Evolutionary conservation across 2,329 filamentous ascomycete genomes (phyloP).

Genomic region (Ophiocordyceps unilateralis): DNA sequence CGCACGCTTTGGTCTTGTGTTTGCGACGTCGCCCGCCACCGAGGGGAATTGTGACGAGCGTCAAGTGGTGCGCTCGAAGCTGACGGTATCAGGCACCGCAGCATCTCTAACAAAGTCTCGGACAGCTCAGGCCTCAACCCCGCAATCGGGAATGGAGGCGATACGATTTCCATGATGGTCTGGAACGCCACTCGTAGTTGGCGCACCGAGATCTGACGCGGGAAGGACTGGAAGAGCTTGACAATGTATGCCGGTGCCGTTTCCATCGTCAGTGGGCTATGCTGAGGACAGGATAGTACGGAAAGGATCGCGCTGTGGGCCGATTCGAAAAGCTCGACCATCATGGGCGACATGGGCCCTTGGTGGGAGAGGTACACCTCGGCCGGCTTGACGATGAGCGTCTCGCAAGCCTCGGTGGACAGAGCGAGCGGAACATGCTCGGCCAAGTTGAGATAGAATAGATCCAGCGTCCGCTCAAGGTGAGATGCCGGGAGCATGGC

Average conservation of each 20-base stretch:
- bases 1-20: slow-evolving; percentile 9
- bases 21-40: slow-evolving; percentile 11
- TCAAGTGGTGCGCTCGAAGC: slow-evolving; percentile 28
- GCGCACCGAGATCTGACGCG: slow-evolving; percentile 56
- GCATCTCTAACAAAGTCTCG: slow-evolving; percentile 64
- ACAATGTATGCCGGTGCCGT: slow-evolving; percentile 74
- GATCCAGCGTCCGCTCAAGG: slow-evolving; percentile 55
- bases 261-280: slow-evolving; percentile 49
- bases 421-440: slow-evolving; percentile 67
- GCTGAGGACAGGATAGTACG: slow-evolving; percentile 64
- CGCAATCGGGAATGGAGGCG: slow-evolving; percentile 61
- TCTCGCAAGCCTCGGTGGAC: slow-evolving; percentile 48
- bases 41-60: slow-evolving; percentile 19
- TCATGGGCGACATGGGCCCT: slow-evolving; percentile 24
- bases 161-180: slow-evolving; percentile 65
- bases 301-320: slow-evolving; percentile 72
- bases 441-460: slow-evolving; percentile 75
- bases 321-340: slow-evolving; percentile 59
- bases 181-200: slow-evolving; percentile 84
- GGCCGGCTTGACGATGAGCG: slow-evolving; percentile 57
- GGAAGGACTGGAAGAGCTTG: slow-evolving; percentile 64
- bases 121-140: slow-evolving; percentile 60
- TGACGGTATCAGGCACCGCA: slow-evolving; percentile 39
- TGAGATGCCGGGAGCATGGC: slow-evolving; percentile 10
- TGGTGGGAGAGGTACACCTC: slow-evolving; percentile 48